Base-by-base conservation (phyloP, 371 early-diverging fungal genomes). In the Apophysomyces elegans region DNA sequence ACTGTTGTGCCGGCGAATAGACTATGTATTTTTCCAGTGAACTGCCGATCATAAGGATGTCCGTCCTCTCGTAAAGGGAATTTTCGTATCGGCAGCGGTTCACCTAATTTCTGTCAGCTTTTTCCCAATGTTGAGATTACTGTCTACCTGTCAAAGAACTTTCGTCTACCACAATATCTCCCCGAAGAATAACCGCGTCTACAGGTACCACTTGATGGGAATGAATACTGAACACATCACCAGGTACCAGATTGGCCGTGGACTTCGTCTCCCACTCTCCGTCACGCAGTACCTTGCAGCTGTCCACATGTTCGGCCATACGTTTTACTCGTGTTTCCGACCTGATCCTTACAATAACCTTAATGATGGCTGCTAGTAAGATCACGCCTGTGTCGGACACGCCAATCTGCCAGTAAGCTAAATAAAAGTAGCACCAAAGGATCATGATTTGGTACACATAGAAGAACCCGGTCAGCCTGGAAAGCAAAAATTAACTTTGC, bases 401-500 rank as follows among this genome's bases (percentile, higher is more conserved):
- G 9, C 88, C 92, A 67, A 92, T 90, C 61, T 83, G 81, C 79
- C 86, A 92, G 72, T 90, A 91, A 26, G 82, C 84, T 58, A 87
- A 76, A 64, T 88, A 86, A 72, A 85, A 88, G 71, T 88, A 91
- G 14, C 86, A 82, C 86, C 86, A 86, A 37, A 93, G 70, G 35
- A 86, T 80, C 73, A 88, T 81, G 21, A 89, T 54, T 75, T 93
- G 92, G 74, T 90, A 93, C n/a, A 91, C 73, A 67, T 93, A 93
- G 69, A 93, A 91, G 70, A 89, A 83, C 7, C 84, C 83, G 14
- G 84, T 79, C 59, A 90, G 79, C 41, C 75, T 75, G 65, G n/a
- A 45, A 7, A 54, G 14, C 16, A 37, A 36, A 72, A 56, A 35
- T 37, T 38, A 8, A 13, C 11, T 59, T n/a, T 59, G 18, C 12